These are phyloP conservation scores for Alloascoidea hylecoeti DNA, from an alignment of 805 yeast genomes.

Conservation along the genomic window DNA sequence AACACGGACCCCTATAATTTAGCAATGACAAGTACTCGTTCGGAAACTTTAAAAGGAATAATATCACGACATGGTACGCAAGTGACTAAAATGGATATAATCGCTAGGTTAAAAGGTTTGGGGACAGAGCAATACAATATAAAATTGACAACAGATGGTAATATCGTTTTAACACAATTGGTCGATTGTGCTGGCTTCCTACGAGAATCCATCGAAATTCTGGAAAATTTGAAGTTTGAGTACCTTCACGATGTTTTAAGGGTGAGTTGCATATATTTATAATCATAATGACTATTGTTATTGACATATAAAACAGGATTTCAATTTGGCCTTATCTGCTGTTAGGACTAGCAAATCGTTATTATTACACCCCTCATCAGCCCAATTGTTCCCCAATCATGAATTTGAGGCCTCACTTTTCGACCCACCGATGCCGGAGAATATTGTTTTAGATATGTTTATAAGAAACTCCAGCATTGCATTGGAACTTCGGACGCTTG, in stretches of 20 bases:
- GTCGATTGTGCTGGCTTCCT: neutral
- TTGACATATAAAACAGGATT: neutral
- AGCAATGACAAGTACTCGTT: neutral
- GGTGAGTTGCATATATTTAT: neutral
- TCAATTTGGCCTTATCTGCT: neutral
- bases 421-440: neutral
- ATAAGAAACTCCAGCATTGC: neutral
- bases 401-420: neutral
- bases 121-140: neutral
- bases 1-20: neutral
- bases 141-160: neutral
- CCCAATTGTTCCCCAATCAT: slow-evolving; percentile 1
- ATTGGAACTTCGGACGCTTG: neutral
- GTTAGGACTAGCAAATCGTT: neutral
- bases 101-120: neutral
- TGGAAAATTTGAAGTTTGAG: neutral
- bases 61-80: neutral
- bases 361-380: neutral
- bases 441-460: neutral
- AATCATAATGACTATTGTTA: neutral
- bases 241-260: neutral
- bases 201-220: neutral
- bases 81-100: neutral
- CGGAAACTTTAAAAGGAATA: neutral
- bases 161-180: slow-evolving; percentile 1